Conservation (phyloP, 1,139 yeast genomes). For the Zhuliangozyma parablackwelliae region DNA sequence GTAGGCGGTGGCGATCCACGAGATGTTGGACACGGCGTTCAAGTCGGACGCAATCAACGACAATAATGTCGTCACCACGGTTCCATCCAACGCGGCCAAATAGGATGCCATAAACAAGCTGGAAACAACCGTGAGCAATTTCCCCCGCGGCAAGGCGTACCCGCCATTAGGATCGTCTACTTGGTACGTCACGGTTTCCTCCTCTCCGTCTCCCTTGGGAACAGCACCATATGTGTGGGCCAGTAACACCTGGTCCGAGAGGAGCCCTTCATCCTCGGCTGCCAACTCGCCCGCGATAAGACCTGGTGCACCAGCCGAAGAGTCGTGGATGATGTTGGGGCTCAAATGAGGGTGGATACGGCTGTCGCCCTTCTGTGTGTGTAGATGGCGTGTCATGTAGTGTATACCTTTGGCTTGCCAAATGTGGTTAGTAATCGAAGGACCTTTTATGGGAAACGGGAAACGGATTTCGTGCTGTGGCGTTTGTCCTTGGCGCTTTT, state of each 20-base stretch:
- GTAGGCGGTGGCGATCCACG: slow-evolving; percentile 47
- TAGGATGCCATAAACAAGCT: slow-evolving; percentile 36
- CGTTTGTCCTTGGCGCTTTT: too few species aligned
- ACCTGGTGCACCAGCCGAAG: slow-evolving; percentile 44
- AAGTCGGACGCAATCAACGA: slow-evolving; percentile 43
- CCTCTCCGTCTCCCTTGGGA: not conserved
- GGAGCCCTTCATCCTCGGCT: slow-evolving; percentile 32
- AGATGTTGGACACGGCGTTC: slow-evolving; percentile 34
- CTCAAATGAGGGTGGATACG: slow-evolving; percentile 7
- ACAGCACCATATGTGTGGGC: slow-evolving; percentile 12
- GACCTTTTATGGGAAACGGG: too few species aligned
- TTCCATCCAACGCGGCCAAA: slow-evolving; percentile 42
- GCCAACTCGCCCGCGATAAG: slow-evolving; percentile 46
- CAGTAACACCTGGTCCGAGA: slow-evolving; percentile 6
- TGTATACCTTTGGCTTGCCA: too few species aligned
- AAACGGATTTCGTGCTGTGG: too few species aligned
- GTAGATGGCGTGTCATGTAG: too few species aligned
- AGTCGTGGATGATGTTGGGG: slow-evolving; percentile 30
- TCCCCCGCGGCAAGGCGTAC: slow-evolving; percentile 30
- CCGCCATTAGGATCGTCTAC: slow-evolving; percentile 19
- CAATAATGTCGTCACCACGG: slow-evolving; percentile 42
- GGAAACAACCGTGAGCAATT: slow-evolving; percentile 28
- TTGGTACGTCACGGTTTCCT: slow-evolving; percentile 3
- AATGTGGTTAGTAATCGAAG: too few species aligned
- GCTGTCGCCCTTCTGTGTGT: too few species aligned